phyloP scores from a whole-genome alignment of 306 rosid species.

The Calophaca sinica region DNA sequence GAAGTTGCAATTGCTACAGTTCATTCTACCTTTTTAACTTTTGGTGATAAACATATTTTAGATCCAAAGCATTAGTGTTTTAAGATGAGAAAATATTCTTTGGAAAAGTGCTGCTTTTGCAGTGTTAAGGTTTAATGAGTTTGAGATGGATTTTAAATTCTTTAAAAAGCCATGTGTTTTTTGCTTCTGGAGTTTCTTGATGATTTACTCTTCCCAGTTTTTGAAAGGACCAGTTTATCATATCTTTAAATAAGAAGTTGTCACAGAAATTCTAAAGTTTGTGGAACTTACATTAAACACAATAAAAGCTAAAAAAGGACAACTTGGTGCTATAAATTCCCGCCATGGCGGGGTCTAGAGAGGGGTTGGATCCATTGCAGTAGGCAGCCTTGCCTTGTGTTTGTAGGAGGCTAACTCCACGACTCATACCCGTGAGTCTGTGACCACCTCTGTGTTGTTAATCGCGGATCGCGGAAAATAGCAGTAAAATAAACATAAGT shows the following conservation, averaged over 20 bases:
- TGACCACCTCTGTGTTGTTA: too few relatives aligned
- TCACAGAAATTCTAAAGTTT: too few relatives aligned
- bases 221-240: not conserved
- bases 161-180: not conserved
- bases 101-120: not conserved
- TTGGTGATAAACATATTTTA: not conserved
- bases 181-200: not conserved
- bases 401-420: not conserved
- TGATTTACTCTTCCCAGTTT: not conserved
- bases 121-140: not conserved
- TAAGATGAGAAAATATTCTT: not conserved
- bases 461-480: too few relatives aligned
- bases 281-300: too few relatives aligned
- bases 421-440: too few relatives aligned
- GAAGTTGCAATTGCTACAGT: not conserved
- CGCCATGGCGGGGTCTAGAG: too few relatives aligned
- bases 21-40: slow-evolving; percentile 13
- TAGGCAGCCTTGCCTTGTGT: too few relatives aligned
- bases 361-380: too few relatives aligned
- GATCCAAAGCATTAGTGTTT: slow-evolving; percentile 2
- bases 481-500: too few relatives aligned
- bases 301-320: too few relatives aligned
- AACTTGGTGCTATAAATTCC: too few relatives aligned
- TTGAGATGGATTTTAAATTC: slow-evolving; percentile 2
- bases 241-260: too few relatives aligned